phyloP scores from a whole-genome alignment of 1,284 basidiomycete genomes.

The Flammula alnicola region DNA sequence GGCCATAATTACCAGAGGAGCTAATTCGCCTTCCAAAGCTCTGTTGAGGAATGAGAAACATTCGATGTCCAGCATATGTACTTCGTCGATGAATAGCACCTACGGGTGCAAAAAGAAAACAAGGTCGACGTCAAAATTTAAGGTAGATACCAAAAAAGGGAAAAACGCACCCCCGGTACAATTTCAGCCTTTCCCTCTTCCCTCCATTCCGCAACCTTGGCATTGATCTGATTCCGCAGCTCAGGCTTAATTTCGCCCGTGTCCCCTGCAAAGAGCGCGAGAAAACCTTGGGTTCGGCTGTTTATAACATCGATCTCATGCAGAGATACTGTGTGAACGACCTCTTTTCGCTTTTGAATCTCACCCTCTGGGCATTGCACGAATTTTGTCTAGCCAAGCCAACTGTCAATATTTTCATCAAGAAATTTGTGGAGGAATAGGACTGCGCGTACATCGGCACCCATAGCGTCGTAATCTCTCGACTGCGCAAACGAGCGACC shows the following conservation, averaged over 20 bases:
- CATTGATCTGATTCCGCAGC: conserved; percentile 94
- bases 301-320: conserved; percentile 99
- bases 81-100: conserved; percentile 94
- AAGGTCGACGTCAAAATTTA: conserved; percentile 10
- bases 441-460: conserved; percentile 81
- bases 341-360: conserved; percentile 95
- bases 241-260: conserved; percentile 99
- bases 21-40: conserved; percentile 91
- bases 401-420: conserved; percentile 6
- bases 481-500: conserved; percentile 95
- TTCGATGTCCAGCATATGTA: conserved; percentile 99
- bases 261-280: conserved; percentile 83
- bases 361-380: conserved; percentile 98
- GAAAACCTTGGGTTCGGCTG: conserved; percentile 93
- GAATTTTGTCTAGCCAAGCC: conserved; percentile 81
- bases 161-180: conserved; percentile 84
- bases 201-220: conserved; percentile 96
- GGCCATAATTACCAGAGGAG: conserved; percentile 98
- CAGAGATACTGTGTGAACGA: conserved; percentile 95
- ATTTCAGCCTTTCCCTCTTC: conserved; percentile 99
- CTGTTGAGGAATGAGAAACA: conserved; percentile 99
- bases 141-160: conserved; percentile 1
- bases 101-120: conserved; percentile 32
- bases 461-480: conserved; percentile 98
- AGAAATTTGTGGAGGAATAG: conserved; percentile 3